These are phyloP conservation scores for Ophiostoma himal-ulmi DNA, from an alignment of 2,329 filamentous ascomycete genomes.

Conservation along the genomic window DNA sequence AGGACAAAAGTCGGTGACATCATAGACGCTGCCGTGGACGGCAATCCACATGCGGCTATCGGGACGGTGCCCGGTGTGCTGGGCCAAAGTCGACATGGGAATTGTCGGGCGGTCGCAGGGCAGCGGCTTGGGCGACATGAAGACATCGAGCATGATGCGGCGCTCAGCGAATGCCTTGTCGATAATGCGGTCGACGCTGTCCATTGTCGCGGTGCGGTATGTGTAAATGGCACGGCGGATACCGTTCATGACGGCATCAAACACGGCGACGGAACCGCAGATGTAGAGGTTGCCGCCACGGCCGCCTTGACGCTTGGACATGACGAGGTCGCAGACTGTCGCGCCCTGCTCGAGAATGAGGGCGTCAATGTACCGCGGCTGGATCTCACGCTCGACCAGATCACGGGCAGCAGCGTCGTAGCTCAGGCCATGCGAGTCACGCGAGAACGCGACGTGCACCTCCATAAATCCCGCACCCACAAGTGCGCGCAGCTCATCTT, in stretches of 20 bases:
- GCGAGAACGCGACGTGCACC: constrained; percentile 48
- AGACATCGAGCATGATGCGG: constrained; percentile 52
- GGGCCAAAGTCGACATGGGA: constrained; percentile 44
- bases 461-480: constrained; percentile 46
- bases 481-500: constrained; percentile 43
- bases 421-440: constrained; percentile 43
- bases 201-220: constrained; percentile 47
- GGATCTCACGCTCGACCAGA: constrained; percentile 44
- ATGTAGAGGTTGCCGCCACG: constrained; percentile 45
- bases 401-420: constrained; percentile 40
- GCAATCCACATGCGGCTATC: constrained; percentile 46
- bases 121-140: constrained; percentile 50
- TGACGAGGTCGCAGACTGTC: constrained; percentile 48
- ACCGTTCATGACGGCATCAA: constrained; percentile 50
- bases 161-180: constrained; percentile 50
- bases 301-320: constrained; percentile 51
- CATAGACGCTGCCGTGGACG: constrained; percentile 49
- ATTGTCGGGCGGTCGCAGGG: constrained; percentile 47
- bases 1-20: constrained; percentile 47
- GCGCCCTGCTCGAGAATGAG: constrained; percentile 48
- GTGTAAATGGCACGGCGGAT: constrained; percentile 52
- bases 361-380: constrained; percentile 48
- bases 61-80: constrained; percentile 46
- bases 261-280: constrained; percentile 45
- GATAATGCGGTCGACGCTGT: constrained; percentile 45